These are phyloP conservation scores for Solanum lignicaule DNA, from an alignment of 257 asterid genomes.

Conservation along the genomic window DNA sequence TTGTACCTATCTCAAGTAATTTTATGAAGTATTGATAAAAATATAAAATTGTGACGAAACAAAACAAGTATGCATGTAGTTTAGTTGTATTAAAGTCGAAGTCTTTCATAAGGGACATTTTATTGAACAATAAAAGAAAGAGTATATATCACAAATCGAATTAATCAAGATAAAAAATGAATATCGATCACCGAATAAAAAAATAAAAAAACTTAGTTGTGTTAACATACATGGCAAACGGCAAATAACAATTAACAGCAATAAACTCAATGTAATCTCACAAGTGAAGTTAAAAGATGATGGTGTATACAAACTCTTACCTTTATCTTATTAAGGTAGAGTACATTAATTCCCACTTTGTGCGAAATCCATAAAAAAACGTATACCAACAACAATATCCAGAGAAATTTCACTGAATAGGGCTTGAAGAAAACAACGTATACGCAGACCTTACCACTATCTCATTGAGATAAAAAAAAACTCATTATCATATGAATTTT, in stretches of 20 bases:
- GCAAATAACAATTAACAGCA: not conserved
- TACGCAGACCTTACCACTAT: too few species aligned
- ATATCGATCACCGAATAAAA: not conserved
- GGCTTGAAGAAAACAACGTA: fast-evolving
- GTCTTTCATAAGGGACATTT: not conserved
- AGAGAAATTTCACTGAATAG: too few species aligned
- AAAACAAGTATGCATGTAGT: not conserved
- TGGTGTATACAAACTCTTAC: not conserved
- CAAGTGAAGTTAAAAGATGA: not conserved
- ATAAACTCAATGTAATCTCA: not conserved
- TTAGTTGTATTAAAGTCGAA: not conserved
- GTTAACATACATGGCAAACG: not conserved
- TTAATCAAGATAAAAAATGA: not conserved
- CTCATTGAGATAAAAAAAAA: not conserved
- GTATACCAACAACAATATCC: not conserved
- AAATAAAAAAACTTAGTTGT: not conserved
- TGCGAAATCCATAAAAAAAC: too few species aligned
- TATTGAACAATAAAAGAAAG: not conserved
- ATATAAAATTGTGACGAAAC: not conserved
- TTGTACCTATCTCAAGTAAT: not conserved
- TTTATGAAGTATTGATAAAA: not conserved
- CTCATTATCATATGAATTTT: not conserved
- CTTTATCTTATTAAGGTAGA: not conserved
- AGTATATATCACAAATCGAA: not conserved
- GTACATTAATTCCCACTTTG: not conserved